Conservation (phyloP, 2,329 filamentous ascomycete genomes). For the Penicillium nordicum region DNA sequence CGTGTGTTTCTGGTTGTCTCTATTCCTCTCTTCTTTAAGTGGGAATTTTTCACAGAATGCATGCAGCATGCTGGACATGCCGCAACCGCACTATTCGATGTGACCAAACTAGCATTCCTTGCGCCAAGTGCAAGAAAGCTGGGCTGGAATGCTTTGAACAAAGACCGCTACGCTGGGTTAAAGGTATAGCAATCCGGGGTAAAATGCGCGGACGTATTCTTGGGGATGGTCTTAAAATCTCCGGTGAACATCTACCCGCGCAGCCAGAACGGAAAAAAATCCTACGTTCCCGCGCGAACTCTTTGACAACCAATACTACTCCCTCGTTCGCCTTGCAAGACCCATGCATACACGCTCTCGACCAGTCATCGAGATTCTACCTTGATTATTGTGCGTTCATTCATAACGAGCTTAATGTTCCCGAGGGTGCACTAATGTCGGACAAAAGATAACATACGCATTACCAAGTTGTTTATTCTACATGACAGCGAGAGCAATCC, state of each 20-base stretch:
- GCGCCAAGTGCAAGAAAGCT: conserved; percentile 33
- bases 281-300: neutral
- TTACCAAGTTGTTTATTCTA: conserved; percentile 32
- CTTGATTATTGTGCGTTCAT: conserved; percentile 32
- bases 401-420: neutral
- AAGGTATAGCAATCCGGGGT: conserved; percentile 34
- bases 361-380: conserved; percentile 26
- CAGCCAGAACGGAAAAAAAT: neutral
- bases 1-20: neutral
- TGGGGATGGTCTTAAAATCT: neutral
- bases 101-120: conserved; percentile 28
- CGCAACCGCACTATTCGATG: conserved; percentile 35
- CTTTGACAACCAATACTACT: neutral
- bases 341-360: neutral
- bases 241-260: neutral
- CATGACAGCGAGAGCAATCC: conserved; percentile 7
- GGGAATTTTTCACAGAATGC: neutral
- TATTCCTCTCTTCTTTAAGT: neutral
- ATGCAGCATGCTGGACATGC: conserved; percentile 32
- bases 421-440: neutral
- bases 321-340: conserved; percentile 17
- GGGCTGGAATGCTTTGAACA: conserved; percentile 33
- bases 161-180: conserved; percentile 34
- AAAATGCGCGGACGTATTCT: conserved; percentile 25
- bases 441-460: conserved; percentile 28